These are phyloP conservation scores for Botrytis medusae DNA, from an alignment of 2,329 filamentous ascomycete species.

Conservation along the genomic window DNA sequence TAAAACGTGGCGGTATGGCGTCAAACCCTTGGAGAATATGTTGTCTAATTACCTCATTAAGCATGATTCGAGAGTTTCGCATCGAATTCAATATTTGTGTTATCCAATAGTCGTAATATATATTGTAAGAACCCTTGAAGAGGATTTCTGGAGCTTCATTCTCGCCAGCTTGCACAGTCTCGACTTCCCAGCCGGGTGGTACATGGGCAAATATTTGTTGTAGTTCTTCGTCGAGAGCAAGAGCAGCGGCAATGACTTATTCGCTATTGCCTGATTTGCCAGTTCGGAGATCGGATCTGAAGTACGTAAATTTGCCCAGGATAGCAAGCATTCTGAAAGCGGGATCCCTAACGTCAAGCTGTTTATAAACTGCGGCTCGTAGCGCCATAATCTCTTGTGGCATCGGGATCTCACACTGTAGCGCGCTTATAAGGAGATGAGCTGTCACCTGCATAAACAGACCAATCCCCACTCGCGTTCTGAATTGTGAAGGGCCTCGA, in stretches of 20 bases:
- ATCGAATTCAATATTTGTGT: neutral
- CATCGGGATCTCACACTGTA: neutral
- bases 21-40: neutral
- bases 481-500: constrained; percentile 50
- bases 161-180: neutral
- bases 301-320: neutral
- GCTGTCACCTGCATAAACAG: neutral
- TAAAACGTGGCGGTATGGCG: neutral
- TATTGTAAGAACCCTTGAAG: neutral
- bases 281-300: neutral
- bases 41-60: neutral
- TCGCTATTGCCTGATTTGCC: neutral
- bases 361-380: neutral
- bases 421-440: neutral
- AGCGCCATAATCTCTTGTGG: neutral
- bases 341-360: neutral
- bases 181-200: neutral
- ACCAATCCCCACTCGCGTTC: constrained; percentile 44
- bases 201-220: neutral
- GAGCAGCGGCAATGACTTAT: neutral
- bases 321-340: neutral
- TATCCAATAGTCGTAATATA: neutral
- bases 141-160: neutral
- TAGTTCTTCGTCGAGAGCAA: neutral
- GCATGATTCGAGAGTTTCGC: neutral